Evolutionary conservation across 495 filamentous ascomycete species (phyloP), one percentile per base, ranked within the genome.

Genomic region (Jackrogersella multiformis): DNA sequence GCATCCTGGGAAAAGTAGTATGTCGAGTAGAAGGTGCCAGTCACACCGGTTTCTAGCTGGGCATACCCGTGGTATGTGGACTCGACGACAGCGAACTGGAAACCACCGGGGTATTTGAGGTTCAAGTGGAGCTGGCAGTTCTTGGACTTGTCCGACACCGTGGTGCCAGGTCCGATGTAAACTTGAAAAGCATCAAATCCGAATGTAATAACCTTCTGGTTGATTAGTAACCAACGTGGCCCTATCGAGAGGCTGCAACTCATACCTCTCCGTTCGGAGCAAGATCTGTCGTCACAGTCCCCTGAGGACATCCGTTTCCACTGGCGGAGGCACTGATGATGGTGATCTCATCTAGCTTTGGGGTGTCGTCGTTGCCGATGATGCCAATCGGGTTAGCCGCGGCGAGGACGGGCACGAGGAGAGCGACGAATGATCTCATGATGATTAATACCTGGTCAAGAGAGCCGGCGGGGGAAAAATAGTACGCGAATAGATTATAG

Each of bases 81-180:
- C 60, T 83, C 77, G 56, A 85, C 77, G 21, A 87, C 74, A 36
- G 84, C 74, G 76, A 84, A 87, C 73, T 86, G 82, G 82, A 86
- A 88, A 52, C 85, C 85, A 42, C 78, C 79, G 35, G 85, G 85
- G 75, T 86, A 86, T 74, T 83, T 79, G 58, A 88, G 79, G 73
- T 76, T 80, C 70, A 88, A 57, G 73, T 87, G 82, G 46, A 88
- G 75, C 76, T 85, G 82, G 82, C 85, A 88, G 80, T 85, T 85
- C 83, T 87, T 87, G 78, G 77, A 78, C 73, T 74, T 75, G 64
- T 77, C 76, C 10, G 73, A 54, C 4, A 56, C 61, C 67, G 15
- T 57, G 55, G 73, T 79, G 61, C 76, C 76, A 30, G 82, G 82
- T 13, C 83, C 84, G 71, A 83, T 85, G 74, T 84, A 86, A 64